phyloP scores from a whole-genome alignment of 2,329 filamentous ascomycete genomes.

The Colletotrichum caudatum region DNA sequence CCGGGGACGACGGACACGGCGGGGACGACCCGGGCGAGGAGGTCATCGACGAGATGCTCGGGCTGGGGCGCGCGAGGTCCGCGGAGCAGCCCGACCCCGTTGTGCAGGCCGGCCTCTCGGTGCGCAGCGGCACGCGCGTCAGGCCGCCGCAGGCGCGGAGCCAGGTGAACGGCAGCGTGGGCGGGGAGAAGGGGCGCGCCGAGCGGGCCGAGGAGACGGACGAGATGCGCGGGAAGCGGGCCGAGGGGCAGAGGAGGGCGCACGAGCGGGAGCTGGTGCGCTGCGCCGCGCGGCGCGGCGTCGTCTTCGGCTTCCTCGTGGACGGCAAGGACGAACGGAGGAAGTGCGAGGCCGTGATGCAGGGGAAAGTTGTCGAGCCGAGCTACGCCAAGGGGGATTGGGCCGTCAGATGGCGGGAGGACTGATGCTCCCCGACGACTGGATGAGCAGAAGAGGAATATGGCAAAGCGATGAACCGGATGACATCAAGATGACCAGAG shows the following conservation, averaged over 20 bases:
- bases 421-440: background rate
- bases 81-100: conserved; percentile 59
- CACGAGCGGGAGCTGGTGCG: conserved; percentile 69
- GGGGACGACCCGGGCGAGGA: conserved; percentile 26
- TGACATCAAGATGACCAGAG: too few relatives aligned
- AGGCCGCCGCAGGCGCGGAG: conserved; percentile 55
- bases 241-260: conserved; percentile 58
- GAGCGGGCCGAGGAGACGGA: conserved; percentile 65
- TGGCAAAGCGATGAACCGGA: too few relatives aligned
- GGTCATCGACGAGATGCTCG: conserved; percentile 35
- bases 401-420: conserved; percentile 68
- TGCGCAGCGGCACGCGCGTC: conserved; percentile 53
- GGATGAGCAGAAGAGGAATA: too few relatives aligned
- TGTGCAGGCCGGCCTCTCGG: conserved; percentile 49
- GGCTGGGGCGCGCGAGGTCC: conserved; percentile 17
- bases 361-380: conserved; percentile 68
- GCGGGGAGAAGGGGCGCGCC: conserved; percentile 66
- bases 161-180: conserved; percentile 67
- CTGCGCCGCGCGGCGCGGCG: conserved; percentile 71
- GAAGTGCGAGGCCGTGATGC: conserved; percentile 71
- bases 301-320: conserved; percentile 64
- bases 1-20: conserved; percentile 54
- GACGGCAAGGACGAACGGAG: conserved; percentile 47
- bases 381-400: conserved; percentile 73
- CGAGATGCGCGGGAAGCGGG: conserved; percentile 62